Conservation (phyloP, 1,139 yeast species). For the Yarrowia galli region DNA sequence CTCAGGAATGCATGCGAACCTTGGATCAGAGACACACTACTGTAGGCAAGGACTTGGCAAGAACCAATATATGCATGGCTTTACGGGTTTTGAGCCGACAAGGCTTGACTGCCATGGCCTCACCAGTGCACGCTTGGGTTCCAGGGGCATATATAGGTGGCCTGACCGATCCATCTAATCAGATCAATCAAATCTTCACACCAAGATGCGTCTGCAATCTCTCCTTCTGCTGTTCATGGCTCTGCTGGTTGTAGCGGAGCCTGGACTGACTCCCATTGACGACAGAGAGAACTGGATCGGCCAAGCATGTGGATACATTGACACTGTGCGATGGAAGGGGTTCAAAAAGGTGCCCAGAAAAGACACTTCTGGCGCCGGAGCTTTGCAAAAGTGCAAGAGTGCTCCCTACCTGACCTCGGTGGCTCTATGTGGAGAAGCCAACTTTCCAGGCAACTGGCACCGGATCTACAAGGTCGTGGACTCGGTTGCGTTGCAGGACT, state of each 20-base stretch:
- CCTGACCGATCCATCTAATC: background rate
- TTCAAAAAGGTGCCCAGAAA: constrained; percentile 9
- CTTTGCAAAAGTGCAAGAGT: constrained; percentile 26
- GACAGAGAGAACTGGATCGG: constrained; percentile 24
- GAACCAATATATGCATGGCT: constrained; percentile 29
- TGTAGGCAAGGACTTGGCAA: background rate
- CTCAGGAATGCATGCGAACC: background rate
- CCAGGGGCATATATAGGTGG: background rate
- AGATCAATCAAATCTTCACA: constrained; percentile 14
- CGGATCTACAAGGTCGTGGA: constrained; percentile 21
- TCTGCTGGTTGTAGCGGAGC: constrained; percentile 6
- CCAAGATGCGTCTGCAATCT: constrained; percentile 1
- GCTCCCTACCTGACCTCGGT: constrained; percentile 12
- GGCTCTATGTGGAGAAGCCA: constrained; percentile 18
- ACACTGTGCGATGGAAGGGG: constrained; percentile 5
- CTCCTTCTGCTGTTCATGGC: background rate
- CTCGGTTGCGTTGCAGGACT: constrained; percentile 1
- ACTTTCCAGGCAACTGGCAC: constrained; percentile 18
- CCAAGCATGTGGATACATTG: constrained; percentile 15
- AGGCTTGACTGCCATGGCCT: background rate
- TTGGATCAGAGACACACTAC: background rate
- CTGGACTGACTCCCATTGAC: constrained; percentile 17
- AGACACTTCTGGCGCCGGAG: constrained; percentile 2
- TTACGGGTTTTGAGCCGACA: constrained; percentile 1
- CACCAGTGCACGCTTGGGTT: too few species aligned